phyloP scores from a whole-genome alignment of 2,329 filamentous ascomycete species.

The Exophiala viscosa region DNA sequence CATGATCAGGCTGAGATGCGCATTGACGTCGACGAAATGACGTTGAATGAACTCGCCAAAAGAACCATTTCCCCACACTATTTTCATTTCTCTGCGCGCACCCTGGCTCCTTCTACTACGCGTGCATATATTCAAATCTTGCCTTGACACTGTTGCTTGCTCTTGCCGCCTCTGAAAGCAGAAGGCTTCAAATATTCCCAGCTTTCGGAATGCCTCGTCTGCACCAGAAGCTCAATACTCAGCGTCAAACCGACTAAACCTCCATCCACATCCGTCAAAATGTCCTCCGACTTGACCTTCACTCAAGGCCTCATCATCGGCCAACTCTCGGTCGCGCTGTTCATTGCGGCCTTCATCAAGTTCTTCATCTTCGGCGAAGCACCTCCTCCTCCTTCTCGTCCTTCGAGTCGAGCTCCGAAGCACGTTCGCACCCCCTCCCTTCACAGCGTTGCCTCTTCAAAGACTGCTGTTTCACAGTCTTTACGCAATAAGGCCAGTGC shows the following conservation, averaged over 20 bases:
- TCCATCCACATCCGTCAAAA: neutral
- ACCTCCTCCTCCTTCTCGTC: slow-evolving; percentile 74
- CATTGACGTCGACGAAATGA: too few relatives aligned
- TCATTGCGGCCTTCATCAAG: slow-evolving; percentile 94
- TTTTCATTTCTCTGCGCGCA: too few relatives aligned
- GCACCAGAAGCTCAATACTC: neutral
- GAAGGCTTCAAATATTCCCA: too few relatives aligned
- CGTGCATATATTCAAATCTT: too few relatives aligned
- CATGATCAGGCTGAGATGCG: too few relatives aligned
- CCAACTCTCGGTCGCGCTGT: slow-evolving; percentile 84
- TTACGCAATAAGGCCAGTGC: slow-evolving; percentile 48
- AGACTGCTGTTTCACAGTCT: slow-evolving; percentile 43
- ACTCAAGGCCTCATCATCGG: slow-evolving; percentile 82
- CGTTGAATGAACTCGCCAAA: too few relatives aligned
- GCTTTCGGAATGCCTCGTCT: neutral
- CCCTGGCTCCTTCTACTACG: too few relatives aligned
- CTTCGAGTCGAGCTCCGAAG: slow-evolving; percentile 64
- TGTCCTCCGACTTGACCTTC: slow-evolving; percentile 21
- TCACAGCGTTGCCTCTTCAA: slow-evolving; percentile 36
- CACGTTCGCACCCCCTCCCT: slow-evolving; percentile 72
- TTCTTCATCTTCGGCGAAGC: slow-evolving; percentile 99
- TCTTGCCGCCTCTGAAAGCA: too few relatives aligned
- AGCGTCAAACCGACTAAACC: neutral
- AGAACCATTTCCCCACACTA: too few relatives aligned
- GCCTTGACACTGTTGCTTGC: too few relatives aligned